A percentile compares a stretch with the other conserved stretches of the same genome.
phyloP scores from a whole-genome alignment of 192 early-diverging fungal species.

The Phlyctochytrium bullatum region DNA sequence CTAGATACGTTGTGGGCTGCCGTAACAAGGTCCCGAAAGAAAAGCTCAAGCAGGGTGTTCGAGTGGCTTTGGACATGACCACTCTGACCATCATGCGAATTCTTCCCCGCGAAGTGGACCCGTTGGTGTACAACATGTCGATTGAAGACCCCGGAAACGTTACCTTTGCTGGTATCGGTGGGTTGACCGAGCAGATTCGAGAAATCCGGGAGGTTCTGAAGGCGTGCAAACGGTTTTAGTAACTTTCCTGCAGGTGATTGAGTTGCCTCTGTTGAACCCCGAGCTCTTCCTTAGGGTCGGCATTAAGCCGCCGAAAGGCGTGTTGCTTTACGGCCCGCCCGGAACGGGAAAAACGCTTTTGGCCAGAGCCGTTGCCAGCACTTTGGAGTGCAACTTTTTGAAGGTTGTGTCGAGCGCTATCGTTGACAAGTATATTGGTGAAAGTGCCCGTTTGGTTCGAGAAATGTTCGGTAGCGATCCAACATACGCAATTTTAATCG shows the following conservation, averaged over 20 bases:
- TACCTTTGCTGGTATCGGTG: conserved; percentile 97
- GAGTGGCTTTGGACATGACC: conserved; percentile 99
- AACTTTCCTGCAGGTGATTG: conserved; percentile 72
- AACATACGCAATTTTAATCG: neutral
- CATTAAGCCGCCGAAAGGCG: conserved; percentile 98
- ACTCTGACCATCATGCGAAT: conserved; percentile 99
- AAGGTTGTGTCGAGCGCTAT: conserved; percentile 99
- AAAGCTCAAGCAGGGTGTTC: conserved; percentile 93
- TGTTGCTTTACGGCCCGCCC: conserved; percentile 93
- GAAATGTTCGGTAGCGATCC: conserved; percentile 91
- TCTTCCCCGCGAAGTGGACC: conserved; percentile 97
- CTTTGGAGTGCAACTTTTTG: conserved; percentile 96
- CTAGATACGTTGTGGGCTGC: conserved; percentile 98
- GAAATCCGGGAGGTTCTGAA: conserved; percentile 90
- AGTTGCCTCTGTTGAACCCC: conserved; percentile 97
- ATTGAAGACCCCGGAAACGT: conserved; percentile 94
- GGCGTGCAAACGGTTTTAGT: conserved; percentile 6
- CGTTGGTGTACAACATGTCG: conserved; percentile 99
- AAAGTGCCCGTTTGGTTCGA: conserved; percentile 92
- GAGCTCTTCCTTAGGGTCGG: conserved; percentile 97
- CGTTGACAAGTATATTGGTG: conserved; percentile 99
- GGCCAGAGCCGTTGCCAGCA: conserved; percentile 95
- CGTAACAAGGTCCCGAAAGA: conserved; percentile 91
- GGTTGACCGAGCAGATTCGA: conserved; percentile 92
- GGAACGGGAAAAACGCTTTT: conserved; percentile 98